Conservation (phyloP, 306 rosid genomes). For the Dalbergia cochinchinensis region DNA sequence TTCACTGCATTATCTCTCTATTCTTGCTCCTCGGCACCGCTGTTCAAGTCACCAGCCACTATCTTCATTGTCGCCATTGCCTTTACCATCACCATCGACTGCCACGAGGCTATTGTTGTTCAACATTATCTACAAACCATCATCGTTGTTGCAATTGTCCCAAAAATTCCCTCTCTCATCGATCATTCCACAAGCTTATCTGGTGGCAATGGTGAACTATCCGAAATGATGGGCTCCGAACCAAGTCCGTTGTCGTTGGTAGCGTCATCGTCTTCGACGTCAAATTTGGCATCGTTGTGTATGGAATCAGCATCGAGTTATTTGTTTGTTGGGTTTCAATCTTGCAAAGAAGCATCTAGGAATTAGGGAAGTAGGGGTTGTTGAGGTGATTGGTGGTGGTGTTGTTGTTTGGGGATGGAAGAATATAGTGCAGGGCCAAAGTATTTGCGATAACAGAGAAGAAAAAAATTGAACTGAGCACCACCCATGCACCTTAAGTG, state of each 20-base stretch:
- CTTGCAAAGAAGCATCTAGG: conserved; percentile 30
- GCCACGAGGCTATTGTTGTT: conserved; percentile 77
- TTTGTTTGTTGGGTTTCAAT: conserved; percentile 9
- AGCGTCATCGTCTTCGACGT: conserved; percentile 69
- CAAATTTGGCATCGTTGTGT: conserved; percentile 80
- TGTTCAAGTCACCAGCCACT: conserved; percentile 66
- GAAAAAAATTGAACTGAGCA: too few species aligned
- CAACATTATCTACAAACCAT: conserved; percentile 94
- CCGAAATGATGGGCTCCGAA: conserved; percentile 81
- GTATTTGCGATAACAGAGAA: too few species aligned
- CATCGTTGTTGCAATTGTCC: conserved; percentile 90
- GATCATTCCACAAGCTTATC: conserved; percentile 42
- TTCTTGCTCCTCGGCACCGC: conserved; percentile 55
- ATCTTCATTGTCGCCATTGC: conserved; percentile 67
- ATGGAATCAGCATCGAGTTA: conserved; percentile 48
- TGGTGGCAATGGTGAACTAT: conserved; percentile 40
- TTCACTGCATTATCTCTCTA: conserved; percentile 27
- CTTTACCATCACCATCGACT: conserved; percentile 42
- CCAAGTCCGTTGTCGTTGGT: conserved; percentile 36
- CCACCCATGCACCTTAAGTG: too few species aligned
- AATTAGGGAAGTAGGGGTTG: background rate
- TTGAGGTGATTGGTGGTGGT: background rate
- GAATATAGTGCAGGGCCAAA: too few species aligned
- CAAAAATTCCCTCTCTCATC: conserved; percentile 57
- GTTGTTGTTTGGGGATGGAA: conserved; percentile 40